phyloP scores from a whole-genome alignment of 176 grass and related monocot species.

The Canna indica region DNA sequence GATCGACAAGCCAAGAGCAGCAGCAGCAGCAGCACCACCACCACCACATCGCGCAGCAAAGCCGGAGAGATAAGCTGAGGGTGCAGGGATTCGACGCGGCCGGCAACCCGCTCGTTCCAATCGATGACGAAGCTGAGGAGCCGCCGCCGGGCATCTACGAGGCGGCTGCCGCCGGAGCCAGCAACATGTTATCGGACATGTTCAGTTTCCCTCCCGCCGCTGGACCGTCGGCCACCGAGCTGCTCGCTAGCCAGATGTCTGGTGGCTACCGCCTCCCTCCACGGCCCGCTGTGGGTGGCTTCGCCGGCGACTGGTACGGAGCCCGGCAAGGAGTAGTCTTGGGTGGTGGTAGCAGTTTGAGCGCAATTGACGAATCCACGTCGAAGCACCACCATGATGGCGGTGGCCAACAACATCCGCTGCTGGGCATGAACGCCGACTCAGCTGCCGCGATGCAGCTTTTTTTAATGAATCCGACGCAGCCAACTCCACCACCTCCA shows the following conservation, averaged over 20 bases:
- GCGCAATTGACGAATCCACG: slow-evolving; percentile 5
- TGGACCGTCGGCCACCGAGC: slow-evolving; percentile 56
- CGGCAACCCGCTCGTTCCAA: slow-evolving; percentile 42
- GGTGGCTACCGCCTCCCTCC: slow-evolving; percentile 44
- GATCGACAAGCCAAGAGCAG: slow-evolving; percentile 30
- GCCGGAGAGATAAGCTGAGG: slow-evolving; percentile 78
- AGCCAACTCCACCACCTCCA: background rate
- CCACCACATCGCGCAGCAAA: slow-evolving; percentile 81
- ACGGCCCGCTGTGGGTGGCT: slow-evolving; percentile 13
- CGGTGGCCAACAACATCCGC: slow-evolving; percentile 19
- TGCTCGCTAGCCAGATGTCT: slow-evolving; percentile 75
- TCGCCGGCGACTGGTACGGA: slow-evolving; percentile 48
- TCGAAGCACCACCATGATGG: slow-evolving; percentile 15
- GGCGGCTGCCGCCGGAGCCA: slow-evolving; percentile 29
- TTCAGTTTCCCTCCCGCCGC: slow-evolving; percentile 54
- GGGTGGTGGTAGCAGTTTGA: background rate
- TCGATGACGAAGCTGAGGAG: slow-evolving; percentile 24
- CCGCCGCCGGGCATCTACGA: slow-evolving; percentile 37
- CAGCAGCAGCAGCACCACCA: slow-evolving; percentile 37
- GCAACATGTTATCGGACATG: slow-evolving; percentile 96
- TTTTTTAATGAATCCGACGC: slow-evolving; percentile 11
- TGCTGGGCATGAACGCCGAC: slow-evolving; percentile 11
- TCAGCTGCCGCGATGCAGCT: slow-evolving; percentile 17
- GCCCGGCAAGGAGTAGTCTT: slow-evolving; percentile 9
- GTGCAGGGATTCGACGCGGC: slow-evolving; percentile 63